These are phyloP conservation scores for Myrmaecium sp. DNA, from an alignment of 2,329 filamentous ascomycete species.

Conservation along the genomic window DNA sequence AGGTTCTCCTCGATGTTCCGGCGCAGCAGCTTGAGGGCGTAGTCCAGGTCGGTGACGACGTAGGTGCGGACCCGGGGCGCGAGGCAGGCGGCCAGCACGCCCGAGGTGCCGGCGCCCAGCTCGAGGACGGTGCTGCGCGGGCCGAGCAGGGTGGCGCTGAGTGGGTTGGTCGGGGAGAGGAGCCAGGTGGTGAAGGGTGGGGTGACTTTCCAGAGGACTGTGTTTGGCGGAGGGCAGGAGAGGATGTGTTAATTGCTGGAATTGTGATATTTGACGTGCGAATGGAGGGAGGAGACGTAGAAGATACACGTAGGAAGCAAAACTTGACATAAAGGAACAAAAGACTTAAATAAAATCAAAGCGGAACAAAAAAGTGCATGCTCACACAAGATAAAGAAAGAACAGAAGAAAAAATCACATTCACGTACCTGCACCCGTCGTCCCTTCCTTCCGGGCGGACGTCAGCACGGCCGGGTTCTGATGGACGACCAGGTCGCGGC, in stretches of 20 bases:
- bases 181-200: constrained; percentile 73
- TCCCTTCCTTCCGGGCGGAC: constrained; percentile 56
- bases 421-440: constrained; percentile 48
- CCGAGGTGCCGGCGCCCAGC: constrained; percentile 76
- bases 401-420: constrained; percentile 6
- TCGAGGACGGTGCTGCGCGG: constrained; percentile 50
- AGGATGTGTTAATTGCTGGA: too few species aligned
- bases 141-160: constrained; percentile 42
- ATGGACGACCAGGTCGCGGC: constrained; percentile 54
- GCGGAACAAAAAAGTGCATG: too few species aligned
- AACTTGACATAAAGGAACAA: too few species aligned
- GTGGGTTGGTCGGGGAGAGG: constrained; percentile 40
- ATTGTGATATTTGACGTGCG: too few species aligned
- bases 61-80: constrained; percentile 45
- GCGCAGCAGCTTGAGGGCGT: constrained; percentile 60
- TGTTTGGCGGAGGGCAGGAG: too few species aligned
- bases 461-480: constrained; percentile 74
- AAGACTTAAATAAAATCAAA: too few species aligned
- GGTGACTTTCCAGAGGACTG: constrained; percentile 83
- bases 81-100: constrained; percentile 56
- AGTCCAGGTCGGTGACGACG: constrained; percentile 74
- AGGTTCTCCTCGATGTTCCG: constrained; percentile 56
- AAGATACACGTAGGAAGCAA: too few species aligned
- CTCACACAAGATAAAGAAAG: constrained; percentile 9
- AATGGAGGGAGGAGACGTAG: too few species aligned